These are phyloP conservation scores for Scleroderma bovista DNA, from an alignment of 768 basidiomycete species.

Conservation along the genomic window DNA sequence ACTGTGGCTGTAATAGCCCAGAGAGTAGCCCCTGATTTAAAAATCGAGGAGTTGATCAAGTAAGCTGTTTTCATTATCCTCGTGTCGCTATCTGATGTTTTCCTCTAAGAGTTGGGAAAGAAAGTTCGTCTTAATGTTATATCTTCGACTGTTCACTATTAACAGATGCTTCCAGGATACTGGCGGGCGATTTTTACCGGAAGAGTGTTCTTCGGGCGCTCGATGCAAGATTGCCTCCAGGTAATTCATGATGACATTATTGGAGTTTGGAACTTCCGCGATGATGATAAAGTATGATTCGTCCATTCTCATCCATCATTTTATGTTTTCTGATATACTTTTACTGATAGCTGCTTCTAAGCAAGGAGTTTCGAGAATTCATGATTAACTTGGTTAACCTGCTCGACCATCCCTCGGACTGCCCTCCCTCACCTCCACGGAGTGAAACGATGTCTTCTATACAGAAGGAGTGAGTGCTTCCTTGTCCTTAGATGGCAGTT, in stretches of 20 bases:
- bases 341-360: neutral
- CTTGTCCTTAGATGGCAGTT: neutral
- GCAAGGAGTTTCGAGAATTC: neutral
- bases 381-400: neutral
- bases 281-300: neutral
- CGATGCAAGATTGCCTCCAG: constrained; percentile 7
- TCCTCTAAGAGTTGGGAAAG: neutral
- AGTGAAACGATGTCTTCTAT: neutral
- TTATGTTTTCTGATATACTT: too few relatives aligned
- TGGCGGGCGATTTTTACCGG: neutral
- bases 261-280: constrained; percentile 12
- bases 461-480: neutral
- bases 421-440: neutral
- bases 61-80: neutral
- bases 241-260: constrained; percentile 17
- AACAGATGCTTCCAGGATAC: neutral
- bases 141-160: neutral
- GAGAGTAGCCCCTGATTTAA: neutral
- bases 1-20: neutral
- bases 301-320: too few relatives aligned
- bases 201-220: neutral
- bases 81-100: neutral
- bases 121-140: neutral
- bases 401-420: neutral
- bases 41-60: neutral